phyloP scores from a whole-genome alignment of 345 rosid species.

The Sonneratia caseolaris region DNA sequence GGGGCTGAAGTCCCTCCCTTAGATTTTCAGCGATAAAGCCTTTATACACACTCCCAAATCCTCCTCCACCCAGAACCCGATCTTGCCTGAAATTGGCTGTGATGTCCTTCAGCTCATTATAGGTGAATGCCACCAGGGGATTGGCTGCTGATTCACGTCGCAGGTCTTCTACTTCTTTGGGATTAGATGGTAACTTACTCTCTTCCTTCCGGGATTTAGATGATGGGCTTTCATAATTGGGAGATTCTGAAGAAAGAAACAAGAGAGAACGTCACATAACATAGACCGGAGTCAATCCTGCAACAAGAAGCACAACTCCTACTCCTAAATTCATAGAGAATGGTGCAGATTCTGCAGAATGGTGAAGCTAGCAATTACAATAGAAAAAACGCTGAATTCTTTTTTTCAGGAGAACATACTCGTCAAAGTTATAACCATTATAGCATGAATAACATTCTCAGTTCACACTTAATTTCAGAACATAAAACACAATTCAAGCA shows the following conservation, averaged over 20 bases:
- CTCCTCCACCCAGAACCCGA: constrained; percentile 90
- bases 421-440: no score
- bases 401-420: no score
- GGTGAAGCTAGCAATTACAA: no score
- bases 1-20: constrained; percentile 50
- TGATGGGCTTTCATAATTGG: constrained; percentile 41
- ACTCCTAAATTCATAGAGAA: no score
- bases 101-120: constrained; percentile 58
- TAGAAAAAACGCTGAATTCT: no score
- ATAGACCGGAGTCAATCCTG: not conserved
- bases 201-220: constrained; percentile 29
- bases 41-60: constrained; percentile 89
- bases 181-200: constrained; percentile 73
- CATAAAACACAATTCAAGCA: no score
- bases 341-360: no score
- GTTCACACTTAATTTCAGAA: no score
- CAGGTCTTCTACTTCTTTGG: constrained; percentile 88
- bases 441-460: no score
- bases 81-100: constrained; percentile 87
- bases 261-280: constrained; percentile 3
- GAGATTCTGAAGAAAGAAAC: constrained; percentile 40
- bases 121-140: constrained; percentile 77
- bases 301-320: no score
- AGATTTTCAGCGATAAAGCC: constrained; percentile 60
- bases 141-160: constrained; percentile 72